Base-by-base conservation (phyloP, 106 monocot species). In the Dendrobium nobile region DNA sequence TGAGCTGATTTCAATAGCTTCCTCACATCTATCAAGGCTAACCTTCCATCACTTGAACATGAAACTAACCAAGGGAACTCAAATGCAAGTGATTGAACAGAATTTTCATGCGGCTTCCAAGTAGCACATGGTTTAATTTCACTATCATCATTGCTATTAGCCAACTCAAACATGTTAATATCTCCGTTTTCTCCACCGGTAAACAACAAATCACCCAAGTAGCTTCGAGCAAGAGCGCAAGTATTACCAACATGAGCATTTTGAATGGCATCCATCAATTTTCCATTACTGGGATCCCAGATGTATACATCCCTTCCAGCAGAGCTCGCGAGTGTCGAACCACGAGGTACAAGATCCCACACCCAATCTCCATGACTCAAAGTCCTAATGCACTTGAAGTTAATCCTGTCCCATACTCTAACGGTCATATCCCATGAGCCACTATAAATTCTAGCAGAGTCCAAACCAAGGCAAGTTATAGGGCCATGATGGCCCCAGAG, bases 51-150 rank as follows among this genome's bases (percentile, higher is more conserved):
- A 72, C 83, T 82, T 4, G 92, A 92, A 56, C 82, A 85, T 11
- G 95, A 95, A 5, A 90, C 92, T n/a, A 95, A 87, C 95, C 95
- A 95, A 9, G 95, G 95, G 75, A 88, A 95, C 84, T 92, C 95
- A 85, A 95, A 95, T 28, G 95, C 81, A 74, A 95, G 89, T 7
- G 89, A 88, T 56, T 87, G 75, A 81, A 93, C 89, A 43, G 85
- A 78, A 17, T 59, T 89, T 0, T 84, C 79, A 67, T 93, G 93
- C 19, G 93, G 91, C 2, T 89, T 82, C 93, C 93, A 93, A 55
- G 80, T 89, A 10, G 87, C 84, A 67, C 80, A 73, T 24, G 54
- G 84, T 54, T 79, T 82, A 54, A 90, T 68, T 31, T 83, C 84
- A 17, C 70, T 78, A 80, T 77, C 80, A 59, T 58, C 56, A 56